These are phyloP conservation scores for Termitomyces sp. DNA, from an alignment of 1,284 basidiomycete species.

Conservation along the genomic window DNA sequence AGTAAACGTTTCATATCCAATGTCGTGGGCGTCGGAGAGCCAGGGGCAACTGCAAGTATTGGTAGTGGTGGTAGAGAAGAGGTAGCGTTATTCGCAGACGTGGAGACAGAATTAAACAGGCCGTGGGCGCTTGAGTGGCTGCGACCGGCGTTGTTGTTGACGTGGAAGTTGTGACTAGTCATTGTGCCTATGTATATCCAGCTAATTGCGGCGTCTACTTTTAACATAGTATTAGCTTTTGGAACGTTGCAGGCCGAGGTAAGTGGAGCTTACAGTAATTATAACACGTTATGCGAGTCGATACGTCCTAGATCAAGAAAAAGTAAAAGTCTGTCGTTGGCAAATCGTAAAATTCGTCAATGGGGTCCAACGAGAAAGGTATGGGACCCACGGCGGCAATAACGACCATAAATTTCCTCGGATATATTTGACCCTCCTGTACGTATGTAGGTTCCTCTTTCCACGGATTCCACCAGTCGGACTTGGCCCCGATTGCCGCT, in stretches of 20 bases:
- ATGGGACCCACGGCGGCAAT: not conserved
- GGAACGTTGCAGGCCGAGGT: no score
- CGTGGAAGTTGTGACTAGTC: not conserved
- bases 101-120: not conserved
- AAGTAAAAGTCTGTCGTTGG: not conserved
- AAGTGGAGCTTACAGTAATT: not conserved
- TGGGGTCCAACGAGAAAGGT: not conserved
- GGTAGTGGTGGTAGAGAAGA: not conserved
- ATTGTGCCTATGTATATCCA: not conserved
- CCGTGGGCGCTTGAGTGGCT: not conserved
- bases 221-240: not conserved
- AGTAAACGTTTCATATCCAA: conserved; percentile 28
- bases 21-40: conserved; percentile 17
- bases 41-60: not conserved
- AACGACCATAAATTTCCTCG: not conserved
- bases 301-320: not conserved
- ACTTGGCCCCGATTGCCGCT: not conserved
- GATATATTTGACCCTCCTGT: not conserved
- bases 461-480: not conserved
- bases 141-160: not conserved
- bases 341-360: not conserved
- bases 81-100: not conserved
- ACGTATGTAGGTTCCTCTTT: not conserved
- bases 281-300: not conserved
- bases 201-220: not conserved